Conservation (phyloP, 2,329 filamentous ascomycete species). For the Raffaelea albimanens region DNA sequence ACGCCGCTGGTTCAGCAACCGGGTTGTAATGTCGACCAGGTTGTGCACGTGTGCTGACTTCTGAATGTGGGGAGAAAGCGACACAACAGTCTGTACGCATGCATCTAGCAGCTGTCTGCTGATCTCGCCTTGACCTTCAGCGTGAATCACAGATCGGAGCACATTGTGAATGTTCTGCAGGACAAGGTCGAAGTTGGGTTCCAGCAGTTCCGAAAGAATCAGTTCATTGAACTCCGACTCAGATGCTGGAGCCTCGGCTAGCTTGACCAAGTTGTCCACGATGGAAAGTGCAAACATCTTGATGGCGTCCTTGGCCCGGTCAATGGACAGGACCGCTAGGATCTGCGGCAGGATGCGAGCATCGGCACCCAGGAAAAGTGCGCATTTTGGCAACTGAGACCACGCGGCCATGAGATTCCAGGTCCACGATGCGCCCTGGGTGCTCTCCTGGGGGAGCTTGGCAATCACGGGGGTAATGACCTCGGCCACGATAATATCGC, state of each 20-base stretch:
- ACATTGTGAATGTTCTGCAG: conserved; percentile 22
- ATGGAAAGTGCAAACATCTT: conserved; percentile 74
- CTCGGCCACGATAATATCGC: conserved; percentile 61
- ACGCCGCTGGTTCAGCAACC: conserved; percentile 71
- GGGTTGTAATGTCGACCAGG: conserved; percentile 70
- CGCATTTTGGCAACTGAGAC: conserved; percentile 58
- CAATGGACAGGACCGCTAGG: conserved; percentile 60
- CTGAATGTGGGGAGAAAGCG: conserved; percentile 41
- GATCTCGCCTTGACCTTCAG: conserved; percentile 26
- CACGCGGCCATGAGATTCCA: conserved; percentile 75
- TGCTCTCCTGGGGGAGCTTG: conserved; percentile 74
- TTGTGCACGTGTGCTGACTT: conserved; percentile 61
- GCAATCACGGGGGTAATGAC: conserved; percentile 68
- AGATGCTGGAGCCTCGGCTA: conserved; percentile 40
- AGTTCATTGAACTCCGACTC: conserved; percentile 40
- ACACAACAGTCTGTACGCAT: conserved; percentile 70
- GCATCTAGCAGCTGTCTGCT: conserved; percentile 70
- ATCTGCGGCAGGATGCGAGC: conserved; percentile 60
- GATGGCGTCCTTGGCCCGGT: conserved; percentile 66
- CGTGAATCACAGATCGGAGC: conserved; percentile 6
- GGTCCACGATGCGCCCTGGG: conserved; percentile 78
- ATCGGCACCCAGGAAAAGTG: conserved; percentile 55
- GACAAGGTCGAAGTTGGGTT: conserved; percentile 48
- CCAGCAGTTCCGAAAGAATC: conserved; percentile 46
- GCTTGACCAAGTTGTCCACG: conserved; percentile 56